A percentile compares a stretch with the other conserved stretches of the same genome.
These are phyloP conservation scores for Jaapia argillacea DNA, from an alignment of 768 basidiomycete species.

Conservation along the genomic window DNA sequence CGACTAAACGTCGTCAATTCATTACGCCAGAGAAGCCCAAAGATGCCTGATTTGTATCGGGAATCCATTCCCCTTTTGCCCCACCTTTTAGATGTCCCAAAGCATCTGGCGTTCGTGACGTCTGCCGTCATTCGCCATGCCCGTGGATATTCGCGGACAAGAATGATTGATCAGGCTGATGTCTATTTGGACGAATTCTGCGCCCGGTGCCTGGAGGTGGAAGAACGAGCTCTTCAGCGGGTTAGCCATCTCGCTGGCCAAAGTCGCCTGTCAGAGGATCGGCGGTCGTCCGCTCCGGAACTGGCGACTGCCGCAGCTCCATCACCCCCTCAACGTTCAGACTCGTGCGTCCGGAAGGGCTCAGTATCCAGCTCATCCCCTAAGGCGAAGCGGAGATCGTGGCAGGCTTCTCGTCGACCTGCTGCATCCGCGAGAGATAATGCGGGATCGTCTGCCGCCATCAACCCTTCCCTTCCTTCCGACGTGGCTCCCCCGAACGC, in stretches of 20 bases:
- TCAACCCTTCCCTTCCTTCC: no score
- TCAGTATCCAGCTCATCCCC: no score
- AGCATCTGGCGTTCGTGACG: conserved; percentile 66
- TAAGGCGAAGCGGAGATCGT: no score
- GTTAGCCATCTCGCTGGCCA: not conserved
- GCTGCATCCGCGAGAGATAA: no score
- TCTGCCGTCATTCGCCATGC: conserved; percentile 63
- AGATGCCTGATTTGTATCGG: conserved; percentile 46
- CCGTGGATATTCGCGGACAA: conserved; percentile 28
- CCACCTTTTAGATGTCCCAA: conserved; percentile 67
- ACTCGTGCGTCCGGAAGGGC: no score
- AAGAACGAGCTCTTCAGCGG: conserved; percentile 46
- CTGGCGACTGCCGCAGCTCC: no score
- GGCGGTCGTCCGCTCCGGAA: no score
- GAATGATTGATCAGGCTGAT: conserved; percentile 26
- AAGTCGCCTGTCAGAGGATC: no score
- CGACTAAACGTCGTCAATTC: conserved; percentile 43
- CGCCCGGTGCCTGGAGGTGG: conserved; percentile 54
- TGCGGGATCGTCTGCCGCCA: no score
- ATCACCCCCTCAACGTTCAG: no score
- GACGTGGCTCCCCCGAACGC: no score
- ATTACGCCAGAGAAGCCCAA: conserved; percentile 45
- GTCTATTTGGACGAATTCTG: conserved; percentile 44
- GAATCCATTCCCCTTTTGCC: conserved; percentile 70
- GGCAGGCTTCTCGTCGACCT: no score